Conservation (phyloP, 768 basidiomycete genomes). For the Candolleomyces aberdarensis region DNA sequence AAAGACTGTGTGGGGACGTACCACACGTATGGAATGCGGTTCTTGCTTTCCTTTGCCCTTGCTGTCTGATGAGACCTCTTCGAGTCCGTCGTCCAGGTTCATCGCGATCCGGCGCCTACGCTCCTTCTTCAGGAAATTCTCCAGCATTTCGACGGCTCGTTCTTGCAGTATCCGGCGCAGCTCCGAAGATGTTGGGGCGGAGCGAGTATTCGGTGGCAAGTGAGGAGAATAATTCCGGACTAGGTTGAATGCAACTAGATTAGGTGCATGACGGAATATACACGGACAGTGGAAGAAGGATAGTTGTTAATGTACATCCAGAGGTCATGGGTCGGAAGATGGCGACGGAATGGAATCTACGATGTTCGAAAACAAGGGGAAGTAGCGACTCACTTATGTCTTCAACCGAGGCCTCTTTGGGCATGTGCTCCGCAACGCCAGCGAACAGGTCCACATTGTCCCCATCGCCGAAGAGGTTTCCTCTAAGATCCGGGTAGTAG, state of each 20-base stretch:
- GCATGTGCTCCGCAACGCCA: slow-evolving; percentile 73
- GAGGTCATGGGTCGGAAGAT: slow-evolving; percentile 20
- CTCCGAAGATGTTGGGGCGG: slow-evolving; percentile 69
- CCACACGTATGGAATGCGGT: slow-evolving; percentile 13
- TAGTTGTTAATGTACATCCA: slow-evolving; percentile 23
- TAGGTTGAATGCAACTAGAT: slow-evolving; percentile 85
- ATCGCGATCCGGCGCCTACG: slow-evolving; percentile 39
- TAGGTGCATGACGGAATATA: slow-evolving; percentile 47
- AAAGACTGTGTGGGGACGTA: neutral
- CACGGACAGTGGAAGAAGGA: slow-evolving; percentile 17
- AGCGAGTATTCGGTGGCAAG: slow-evolving; percentile 63
- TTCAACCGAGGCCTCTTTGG: slow-evolving; percentile 65
- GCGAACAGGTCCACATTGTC: slow-evolving; percentile 70
- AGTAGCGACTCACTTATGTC: slow-evolving; percentile 73
- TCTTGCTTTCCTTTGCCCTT: slow-evolving; percentile 18
- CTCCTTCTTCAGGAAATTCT: slow-evolving; percentile 62
- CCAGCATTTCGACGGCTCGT: slow-evolving; percentile 76
- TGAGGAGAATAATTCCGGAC: slow-evolving; percentile 91
- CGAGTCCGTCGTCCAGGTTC: slow-evolving; percentile 22
- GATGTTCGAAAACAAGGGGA: slow-evolving; percentile 13
- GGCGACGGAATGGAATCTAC: slow-evolving; percentile 18
- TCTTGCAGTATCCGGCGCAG: slow-evolving; percentile 58
- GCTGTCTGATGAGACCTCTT: slow-evolving; percentile 9
- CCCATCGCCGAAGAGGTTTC: slow-evolving; percentile 49
- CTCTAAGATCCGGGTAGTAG: slow-evolving; percentile 76